A percentile compares a stretch with the other conserved stretches of the same genome.
Evolutionary conservation across 2,329 filamentous ascomycete genomes (phyloP).

Genomic region (Cordyceps cicadae): DNA sequence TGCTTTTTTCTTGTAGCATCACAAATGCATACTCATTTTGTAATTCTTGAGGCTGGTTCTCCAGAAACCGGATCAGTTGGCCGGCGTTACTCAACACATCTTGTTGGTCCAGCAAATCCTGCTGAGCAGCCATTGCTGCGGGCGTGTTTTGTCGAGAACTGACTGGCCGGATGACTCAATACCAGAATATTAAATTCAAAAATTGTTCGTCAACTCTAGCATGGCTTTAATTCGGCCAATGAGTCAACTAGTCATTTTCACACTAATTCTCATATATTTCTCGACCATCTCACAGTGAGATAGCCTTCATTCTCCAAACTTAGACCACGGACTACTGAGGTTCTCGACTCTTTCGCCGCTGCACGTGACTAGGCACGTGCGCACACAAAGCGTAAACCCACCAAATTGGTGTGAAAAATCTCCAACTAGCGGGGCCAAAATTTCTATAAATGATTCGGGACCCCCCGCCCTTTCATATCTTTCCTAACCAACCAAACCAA

Average conservation of each 20-base stretch:
- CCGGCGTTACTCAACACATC: slow-evolving; percentile 29
- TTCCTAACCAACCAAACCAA: slow-evolving; percentile 20
- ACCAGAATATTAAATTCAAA: neutral
- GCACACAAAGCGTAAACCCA: slow-evolving; percentile 15
- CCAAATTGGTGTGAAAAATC: slow-evolving; percentile 4
- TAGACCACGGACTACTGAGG: neutral
- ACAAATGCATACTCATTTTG: slow-evolving; percentile 28
- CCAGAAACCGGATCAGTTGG: slow-evolving; percentile 34
- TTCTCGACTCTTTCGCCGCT: neutral
- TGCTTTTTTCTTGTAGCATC: neutral
- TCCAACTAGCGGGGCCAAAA: slow-evolving; percentile 16
- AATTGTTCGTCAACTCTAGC: neutral
- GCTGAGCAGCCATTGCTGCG: slow-evolving; percentile 17
- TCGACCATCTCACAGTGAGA: neutral
- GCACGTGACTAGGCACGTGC: slow-evolving; percentile 28
- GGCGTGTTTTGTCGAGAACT: neutral
- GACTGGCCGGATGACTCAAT: neutral
- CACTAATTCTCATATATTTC: neutral
- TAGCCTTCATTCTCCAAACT: neutral
- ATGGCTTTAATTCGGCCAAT: neutral
- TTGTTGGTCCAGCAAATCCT: slow-evolving; percentile 7
- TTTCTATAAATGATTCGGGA: slow-evolving; percentile 16
- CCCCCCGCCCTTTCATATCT: slow-evolving; percentile 11
- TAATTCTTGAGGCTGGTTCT: slow-evolving; percentile 26
- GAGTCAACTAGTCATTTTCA: neutral